A percentile compares a stretch with the other conserved stretches of the same genome.
phyloP scores from a whole-genome alignment of 352 stramenopile species.

The Phytophthora ohioensis region DNA sequence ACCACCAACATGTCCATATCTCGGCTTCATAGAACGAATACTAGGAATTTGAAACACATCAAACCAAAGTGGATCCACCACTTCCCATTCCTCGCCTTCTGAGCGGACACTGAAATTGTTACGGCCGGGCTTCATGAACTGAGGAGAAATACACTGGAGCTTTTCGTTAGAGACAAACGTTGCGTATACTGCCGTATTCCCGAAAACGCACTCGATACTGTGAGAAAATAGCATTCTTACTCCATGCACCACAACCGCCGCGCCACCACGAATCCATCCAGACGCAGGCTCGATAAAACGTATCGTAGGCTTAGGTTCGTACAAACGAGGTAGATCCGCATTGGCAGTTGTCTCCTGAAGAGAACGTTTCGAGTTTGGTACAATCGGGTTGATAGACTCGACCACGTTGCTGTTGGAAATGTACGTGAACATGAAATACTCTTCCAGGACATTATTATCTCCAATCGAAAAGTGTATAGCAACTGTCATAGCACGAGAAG shows the following conservation, averaged over 20 bases:
- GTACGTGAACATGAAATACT: constrained; percentile 40
- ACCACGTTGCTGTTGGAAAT: constrained; percentile 3
- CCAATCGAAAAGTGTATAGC: constrained; percentile 44
- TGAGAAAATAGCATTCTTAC: constrained; percentile 32
- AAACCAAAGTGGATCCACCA: constrained; percentile 31
- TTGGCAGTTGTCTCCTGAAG: not conserved
- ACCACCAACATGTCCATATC: constrained; percentile 33
- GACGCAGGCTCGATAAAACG: constrained; percentile 35
- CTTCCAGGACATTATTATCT: constrained; percentile 20
- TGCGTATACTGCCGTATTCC: constrained; percentile 30
- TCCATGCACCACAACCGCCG: constrained; percentile 38
- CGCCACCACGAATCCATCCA: constrained; percentile 50
- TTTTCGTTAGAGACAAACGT: constrained; percentile 36
- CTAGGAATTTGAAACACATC: constrained; percentile 24
- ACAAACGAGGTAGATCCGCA: not conserved
- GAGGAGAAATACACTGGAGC: constrained; percentile 42
- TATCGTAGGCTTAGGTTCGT: constrained; percentile 23
- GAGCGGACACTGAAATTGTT: constrained; percentile 29
- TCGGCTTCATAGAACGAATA: constrained; percentile 33
- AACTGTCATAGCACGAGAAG: constrained; percentile 33
- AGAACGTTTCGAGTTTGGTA: not conserved
- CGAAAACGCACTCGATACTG: constrained; percentile 48
- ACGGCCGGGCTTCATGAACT: constrained; percentile 12
- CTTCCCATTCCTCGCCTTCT: constrained; percentile 20
- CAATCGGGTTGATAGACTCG: not conserved